Base-by-base conservation (phyloP, 441 rosid species). In the Breynia disticha region DNA sequence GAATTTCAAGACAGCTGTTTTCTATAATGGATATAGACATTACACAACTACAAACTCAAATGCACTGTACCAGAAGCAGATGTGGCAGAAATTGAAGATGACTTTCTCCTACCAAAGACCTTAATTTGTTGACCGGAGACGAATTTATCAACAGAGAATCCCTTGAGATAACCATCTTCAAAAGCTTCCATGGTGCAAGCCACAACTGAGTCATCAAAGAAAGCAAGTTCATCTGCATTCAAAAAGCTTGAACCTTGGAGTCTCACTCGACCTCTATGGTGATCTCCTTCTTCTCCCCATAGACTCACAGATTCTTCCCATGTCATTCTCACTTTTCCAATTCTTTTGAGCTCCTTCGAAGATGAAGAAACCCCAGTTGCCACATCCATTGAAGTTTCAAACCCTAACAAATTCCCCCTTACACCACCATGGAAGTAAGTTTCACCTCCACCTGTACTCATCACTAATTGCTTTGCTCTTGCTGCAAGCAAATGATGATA, bases 291-390 rank as follows among this genome's bases (percentile, higher is more conserved):
- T 69, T 88, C 95, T 14, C 77, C 95, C 98, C 98, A 91, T 71
- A 91, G 78, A 66, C 76, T 88, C 46, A 88, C 86, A 2, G 97
- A 88, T 61, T 91, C 98, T 64, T 88, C 98, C 97, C 97, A 91
- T 19, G 79, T 78, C 86, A 91, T 81, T 64, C 87, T 81, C 52
- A 91, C 67, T 75, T 82, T 91, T 52, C 98, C 96, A 17, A 91
- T 78, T 47, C 97, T 83, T 17, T 84, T 76, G 16, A 88, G 76
- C 57, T 90, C 90, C 64, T 78, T 87, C 0, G 76, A 41, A 46
- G 75, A 60, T 7, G 79, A 64, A 13, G 78, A 55, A n/a, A 79
- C 62, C 16, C 73, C 60, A 21, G 59, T 64, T 4, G 62, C 67
- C 47, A 48, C 63, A 41, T 70, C 84, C 41, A 62, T 18, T 11